Conservation (phyloP, 73 alveolate genomes). For the Tetrahymena elliotti region DNA sequence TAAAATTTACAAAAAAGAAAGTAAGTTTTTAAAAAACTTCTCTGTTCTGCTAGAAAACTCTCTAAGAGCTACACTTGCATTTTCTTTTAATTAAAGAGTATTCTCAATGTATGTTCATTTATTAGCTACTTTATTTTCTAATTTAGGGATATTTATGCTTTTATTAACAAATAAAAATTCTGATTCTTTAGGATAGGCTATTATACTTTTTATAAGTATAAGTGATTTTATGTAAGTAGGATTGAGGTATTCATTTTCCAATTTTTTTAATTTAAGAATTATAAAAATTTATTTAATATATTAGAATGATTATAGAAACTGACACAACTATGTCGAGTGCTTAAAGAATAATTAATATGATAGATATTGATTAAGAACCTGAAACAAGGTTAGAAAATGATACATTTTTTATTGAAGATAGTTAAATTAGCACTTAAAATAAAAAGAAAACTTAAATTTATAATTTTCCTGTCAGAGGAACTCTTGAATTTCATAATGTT, state of each 20-base stretch:
- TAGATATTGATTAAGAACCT: background rate
- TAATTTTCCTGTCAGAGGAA: slow-evolving; percentile 58
- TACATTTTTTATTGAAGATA: background rate
- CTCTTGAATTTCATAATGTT: slow-evolving; percentile 55
- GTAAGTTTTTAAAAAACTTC: background rate
- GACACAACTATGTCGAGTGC: background rate
- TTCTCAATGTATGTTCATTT: background rate
- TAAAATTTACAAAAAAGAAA: background rate
- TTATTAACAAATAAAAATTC: background rate
- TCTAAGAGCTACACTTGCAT: background rate
- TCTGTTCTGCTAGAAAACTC: background rate
- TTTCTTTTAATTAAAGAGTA: background rate
- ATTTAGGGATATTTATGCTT: background rate
- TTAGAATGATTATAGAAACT: background rate
- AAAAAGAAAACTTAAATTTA: background rate
- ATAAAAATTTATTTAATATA: background rate
- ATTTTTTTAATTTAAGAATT: background rate
- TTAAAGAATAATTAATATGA: background rate
- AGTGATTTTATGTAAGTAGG: background rate
- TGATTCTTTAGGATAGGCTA: background rate
- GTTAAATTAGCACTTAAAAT: background rate
- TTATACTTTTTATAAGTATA: background rate
- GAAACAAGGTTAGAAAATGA: background rate
- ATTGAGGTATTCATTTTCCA: background rate
- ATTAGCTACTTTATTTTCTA: background rate